Base-by-base conservation (phyloP, 352 stramenopile species). In the Phytophthora chlamydospora region DNA sequence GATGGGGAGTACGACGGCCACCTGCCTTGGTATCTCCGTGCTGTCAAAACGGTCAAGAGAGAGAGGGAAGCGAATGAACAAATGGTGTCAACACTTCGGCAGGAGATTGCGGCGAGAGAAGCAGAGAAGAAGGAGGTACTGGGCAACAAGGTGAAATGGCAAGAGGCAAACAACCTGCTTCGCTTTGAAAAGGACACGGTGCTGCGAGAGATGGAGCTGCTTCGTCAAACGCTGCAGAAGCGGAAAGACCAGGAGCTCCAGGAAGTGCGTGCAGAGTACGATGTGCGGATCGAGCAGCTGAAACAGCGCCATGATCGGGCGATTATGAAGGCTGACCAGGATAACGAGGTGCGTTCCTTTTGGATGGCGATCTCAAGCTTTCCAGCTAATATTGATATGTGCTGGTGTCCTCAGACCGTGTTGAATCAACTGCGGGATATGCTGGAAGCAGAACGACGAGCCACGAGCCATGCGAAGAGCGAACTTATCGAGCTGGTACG, bases 111-210 rank as follows among this genome's bases (percentile, higher is more conserved):
- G 14, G 43, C 38, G 6, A 68, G 72, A 44, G 49, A 68, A 21
- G 36, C 51, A 8, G 66, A 80, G n/a, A 69, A 71, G 7, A 60
- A 71, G 4, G 50, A 65, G 14, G 16, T 78, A 6, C 34, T 67
- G 17, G 56, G 72, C 42, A 72, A 42, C 11, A 78, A 69, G 19
- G 6, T 42, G 14, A 67, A 82, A 19, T 66, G 85, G 13, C 72
- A 88, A 17, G 75, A 92, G 40, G 51, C 62, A 4, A 76, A 76
- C n/a, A 80, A 76, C 31, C 61, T 87, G 39, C 61, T 92, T 32
- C 52, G 68, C 16, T 90, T 92, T 55, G 83, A 92, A 47, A 90
- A 89, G 48, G 83, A 90, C 13, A 89, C 83, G 2, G 10, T 85
- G 13, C 46, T 76, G 9, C 79, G 78, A 24, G 83, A 92, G 44